Conservation (phyloP, 2,329 filamentous ascomycete species). For the Aspergillus ochraceus region DNA sequence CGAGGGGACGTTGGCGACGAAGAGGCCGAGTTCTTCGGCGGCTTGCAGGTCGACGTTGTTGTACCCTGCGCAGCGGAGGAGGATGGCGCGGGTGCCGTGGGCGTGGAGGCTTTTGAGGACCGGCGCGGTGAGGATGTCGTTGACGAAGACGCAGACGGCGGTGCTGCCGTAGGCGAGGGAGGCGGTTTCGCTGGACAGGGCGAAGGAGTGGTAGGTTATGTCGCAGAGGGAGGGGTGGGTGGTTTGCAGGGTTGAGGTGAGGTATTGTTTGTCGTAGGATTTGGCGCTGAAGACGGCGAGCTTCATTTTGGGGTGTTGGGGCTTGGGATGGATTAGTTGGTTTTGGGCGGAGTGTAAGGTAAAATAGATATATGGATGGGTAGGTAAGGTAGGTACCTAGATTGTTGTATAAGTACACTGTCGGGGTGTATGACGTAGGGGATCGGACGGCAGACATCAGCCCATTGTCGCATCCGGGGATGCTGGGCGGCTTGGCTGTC, state of each 20-base stretch:
- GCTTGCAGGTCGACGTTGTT: conserved; percentile 64
- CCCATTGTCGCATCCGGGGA: too few relatives aligned
- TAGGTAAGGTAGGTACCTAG: too few relatives aligned
- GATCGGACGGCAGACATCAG: too few relatives aligned
- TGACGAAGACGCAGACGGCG: conserved; percentile 69
- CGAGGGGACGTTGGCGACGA: conserved; percentile 66
- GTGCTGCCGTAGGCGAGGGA: conserved; percentile 53
- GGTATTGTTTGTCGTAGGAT: conserved; percentile 60
- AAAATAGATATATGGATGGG: too few relatives aligned
- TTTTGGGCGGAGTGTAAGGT: too few relatives aligned
- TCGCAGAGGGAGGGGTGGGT: conserved; percentile 42
- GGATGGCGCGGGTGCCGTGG: conserved; percentile 57
- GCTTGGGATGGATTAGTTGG: not conserved
- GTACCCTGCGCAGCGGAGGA: conserved; percentile 67
- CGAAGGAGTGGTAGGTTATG: conserved; percentile 59
- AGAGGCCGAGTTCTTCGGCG: conserved; percentile 57
- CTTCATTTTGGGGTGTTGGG: conserved; percentile 47
- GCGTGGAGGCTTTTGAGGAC: conserved; percentile 55
- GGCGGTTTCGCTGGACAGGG: conserved; percentile 58
- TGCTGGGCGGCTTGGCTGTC: too few relatives aligned
- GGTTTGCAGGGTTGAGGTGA: conserved; percentile 42
- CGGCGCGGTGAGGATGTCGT: conserved; percentile 56
- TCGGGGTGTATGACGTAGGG: too few relatives aligned
- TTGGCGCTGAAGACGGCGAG: conserved; percentile 66
- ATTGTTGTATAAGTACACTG: too few relatives aligned